Evolutionary conservation across 116 monocot genomes (phyloP), one percentile per base, ranked within the genome.

Genomic region (Dioscorea cayenensis): DNA sequence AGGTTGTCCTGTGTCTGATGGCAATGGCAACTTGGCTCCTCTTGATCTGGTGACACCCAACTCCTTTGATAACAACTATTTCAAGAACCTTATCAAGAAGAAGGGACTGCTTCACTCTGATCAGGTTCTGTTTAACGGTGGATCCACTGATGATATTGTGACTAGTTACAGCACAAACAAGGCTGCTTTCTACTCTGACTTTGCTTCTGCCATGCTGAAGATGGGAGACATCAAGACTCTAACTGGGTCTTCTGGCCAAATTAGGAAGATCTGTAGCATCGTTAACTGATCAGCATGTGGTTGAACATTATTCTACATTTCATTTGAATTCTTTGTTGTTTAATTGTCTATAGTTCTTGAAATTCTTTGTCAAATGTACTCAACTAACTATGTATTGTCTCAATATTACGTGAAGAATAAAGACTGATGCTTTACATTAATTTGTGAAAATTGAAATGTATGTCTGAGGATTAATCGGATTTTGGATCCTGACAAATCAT

Each of bases 21-120:
- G 73, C 14, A 32, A 76, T 50, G 2, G 28, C 4, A 77, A 68
- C 55, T 68, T 77, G 72, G 71, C 81, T 2, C 81, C 81, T 0
- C 77, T 81, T 7, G 81, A 81, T 66, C 68, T 73, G 9, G 76
- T 68, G 35, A 81, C 77, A 28, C 81, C 81, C 63, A 68, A 74
- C 66, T 55, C 62, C 1, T 79, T 79, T 63, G 73, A 73, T 68
- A 72, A 73, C 51, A 64, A 64, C 69, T 73, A 69, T 69, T 79
- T 9, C 73, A 79, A 79, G 79, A 69, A 73, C 32, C 78, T 79
- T 12, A 13, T 79, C 3, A 18, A 51, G 52, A 73, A 64, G 68
- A 73, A 79, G 68, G 79, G 79, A 11, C 73, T 79, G 6, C 61
- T 79, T 19, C 66, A 67, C 43, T 73, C 73, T n/a, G 72, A 78